Evolutionary conservation across 768 basidiomycete genomes (phyloP).

Genomic region (Solioccasus polychromus): DNA sequence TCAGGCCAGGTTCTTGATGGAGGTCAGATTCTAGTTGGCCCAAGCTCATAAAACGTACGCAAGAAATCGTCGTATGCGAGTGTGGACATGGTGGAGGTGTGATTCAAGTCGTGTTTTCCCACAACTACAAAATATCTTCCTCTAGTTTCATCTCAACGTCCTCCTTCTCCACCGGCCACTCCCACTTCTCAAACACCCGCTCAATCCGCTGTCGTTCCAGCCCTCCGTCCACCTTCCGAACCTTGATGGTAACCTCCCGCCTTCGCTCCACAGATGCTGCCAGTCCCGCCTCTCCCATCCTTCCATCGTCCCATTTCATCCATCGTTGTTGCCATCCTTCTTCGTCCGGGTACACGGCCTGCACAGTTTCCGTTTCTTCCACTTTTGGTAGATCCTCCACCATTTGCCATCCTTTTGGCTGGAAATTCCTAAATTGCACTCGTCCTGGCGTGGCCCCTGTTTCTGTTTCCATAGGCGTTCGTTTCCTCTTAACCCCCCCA

Average conservation of each 20-base stretch:
- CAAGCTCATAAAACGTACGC: slow-evolving; percentile 18
- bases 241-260: slow-evolving; percentile 52
- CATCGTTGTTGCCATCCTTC: slow-evolving; percentile 47
- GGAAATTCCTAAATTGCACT: slow-evolving; percentile 60
- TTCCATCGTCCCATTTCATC: slow-evolving; percentile 33
- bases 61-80: slow-evolving; percentile 30
- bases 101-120: slow-evolving; percentile 17
- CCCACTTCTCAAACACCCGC: slow-evolving; percentile 66
- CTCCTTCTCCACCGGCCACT: slow-evolving; percentile 38
- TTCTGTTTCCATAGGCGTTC: slow-evolving; percentile 27
- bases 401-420: slow-evolving; percentile 64
- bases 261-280: slow-evolving; percentile 43
- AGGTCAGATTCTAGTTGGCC: not conserved
- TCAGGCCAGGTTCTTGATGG: slow-evolving; percentile 27
- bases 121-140: slow-evolving; percentile 10
- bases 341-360: slow-evolving; percentile 38
- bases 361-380: slow-evolving; percentile 37
- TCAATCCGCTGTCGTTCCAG: slow-evolving; percentile 73
- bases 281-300: slow-evolving; percentile 25
- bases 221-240: slow-evolving; percentile 52
- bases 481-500: slow-evolving; percentile 38
- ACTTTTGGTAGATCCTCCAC: slow-evolving; percentile 43
- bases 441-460: slow-evolving; percentile 16
- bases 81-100: slow-evolving; percentile 23
- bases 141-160: slow-evolving; percentile 33